phyloP scores from a whole-genome alignment of 192 early-diverging fungal genomes.

The Umbelopsis vinacea region DNA sequence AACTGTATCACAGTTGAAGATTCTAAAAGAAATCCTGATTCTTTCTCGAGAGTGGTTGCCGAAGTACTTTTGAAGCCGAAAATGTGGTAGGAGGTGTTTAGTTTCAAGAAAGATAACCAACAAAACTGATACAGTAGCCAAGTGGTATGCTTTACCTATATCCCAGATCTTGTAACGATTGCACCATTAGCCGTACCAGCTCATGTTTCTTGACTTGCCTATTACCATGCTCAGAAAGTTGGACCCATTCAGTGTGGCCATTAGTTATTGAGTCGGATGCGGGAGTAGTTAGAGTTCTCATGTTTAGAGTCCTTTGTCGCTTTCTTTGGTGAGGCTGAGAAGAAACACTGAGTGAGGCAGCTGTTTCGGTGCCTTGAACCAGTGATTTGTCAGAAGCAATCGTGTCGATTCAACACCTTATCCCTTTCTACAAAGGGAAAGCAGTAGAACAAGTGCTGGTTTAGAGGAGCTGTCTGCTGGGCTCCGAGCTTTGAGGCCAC shows the following conservation, averaged over 20 bases:
- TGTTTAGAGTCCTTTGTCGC: constrained; percentile 22
- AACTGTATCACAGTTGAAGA: constrained; percentile 70
- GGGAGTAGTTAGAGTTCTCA: constrained; percentile 19
- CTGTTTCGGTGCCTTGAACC: constrained; percentile 22
- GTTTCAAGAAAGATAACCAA: neutral
- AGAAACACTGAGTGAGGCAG: constrained; percentile 22
- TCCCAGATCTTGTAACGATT: constrained; percentile 83
- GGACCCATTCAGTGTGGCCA: constrained; percentile 21
- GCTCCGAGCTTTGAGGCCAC: neutral
- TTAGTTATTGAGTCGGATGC: constrained; percentile 18
- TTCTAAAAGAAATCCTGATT: constrained; percentile 83
- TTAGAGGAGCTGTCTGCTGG: neutral
- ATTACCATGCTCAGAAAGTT: constrained; percentile 18
- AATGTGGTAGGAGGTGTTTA: too few relatives aligned
- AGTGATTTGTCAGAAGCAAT: constrained; percentile 23
- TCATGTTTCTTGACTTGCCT: constrained; percentile 60
- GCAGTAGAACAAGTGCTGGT: constrained; percentile 22
- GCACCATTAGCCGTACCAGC: constrained; percentile 86
- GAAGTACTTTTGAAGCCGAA: constrained; percentile 55
- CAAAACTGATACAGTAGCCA: too few relatives aligned
- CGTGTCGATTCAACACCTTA: constrained; percentile 24
- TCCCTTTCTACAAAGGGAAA: constrained; percentile 21
- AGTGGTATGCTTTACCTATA: constrained; percentile 58
- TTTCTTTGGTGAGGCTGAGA: constrained; percentile 21
- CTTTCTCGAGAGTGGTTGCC: constrained; percentile 69